Evolutionary conservation across 1,284 basidiomycete genomes (phyloP).

Genomic region (Irpex lacteus): DNA sequence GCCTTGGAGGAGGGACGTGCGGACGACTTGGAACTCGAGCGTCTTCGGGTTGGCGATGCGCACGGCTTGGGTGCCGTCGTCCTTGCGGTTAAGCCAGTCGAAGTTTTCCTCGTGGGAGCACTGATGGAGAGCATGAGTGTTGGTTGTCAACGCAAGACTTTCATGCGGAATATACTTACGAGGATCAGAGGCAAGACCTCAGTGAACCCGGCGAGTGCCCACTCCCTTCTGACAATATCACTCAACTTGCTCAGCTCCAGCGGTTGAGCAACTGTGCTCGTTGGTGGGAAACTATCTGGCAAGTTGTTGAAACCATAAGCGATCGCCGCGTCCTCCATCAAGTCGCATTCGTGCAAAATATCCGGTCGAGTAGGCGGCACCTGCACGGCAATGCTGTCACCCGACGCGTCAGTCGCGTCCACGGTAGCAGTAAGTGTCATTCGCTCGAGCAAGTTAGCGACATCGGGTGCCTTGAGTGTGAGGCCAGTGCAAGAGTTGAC

Average conservation of each 20-base stretch:
- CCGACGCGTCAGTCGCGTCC: conserved; percentile 36
- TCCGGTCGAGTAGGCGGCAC: conserved; percentile 94
- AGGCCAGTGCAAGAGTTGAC: conserved; percentile 96
- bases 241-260: conserved; percentile 88
- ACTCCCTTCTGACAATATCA: conserved; percentile 88
- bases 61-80: conserved; percentile 81
- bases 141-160: background rate
- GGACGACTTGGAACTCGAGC: conserved; percentile 96
- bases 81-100: conserved; percentile 83
- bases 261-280: conserved; percentile 95
- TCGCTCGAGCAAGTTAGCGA: conserved; percentile 65
- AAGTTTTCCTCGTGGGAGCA: conserved; percentile 99
- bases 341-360: conserved; percentile 96
- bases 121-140: conserved; percentile 34
- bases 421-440: conserved; percentile 71
- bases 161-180: conserved; percentile 41
- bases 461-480: conserved; percentile 57
- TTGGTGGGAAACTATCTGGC: conserved; percentile 86
- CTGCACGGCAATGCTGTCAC: conserved; percentile 70
- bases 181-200: conserved; percentile 95
- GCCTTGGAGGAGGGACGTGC: conserved; percentile 93
- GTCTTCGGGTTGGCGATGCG: conserved; percentile 97
- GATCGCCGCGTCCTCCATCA: conserved; percentile 98
- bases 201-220: conserved; percentile 93
- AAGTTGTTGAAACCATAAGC: conserved; percentile 98